phyloP scores from a whole-genome alignment of 331 rosid species.

The Cydonia oblonga region DNA sequence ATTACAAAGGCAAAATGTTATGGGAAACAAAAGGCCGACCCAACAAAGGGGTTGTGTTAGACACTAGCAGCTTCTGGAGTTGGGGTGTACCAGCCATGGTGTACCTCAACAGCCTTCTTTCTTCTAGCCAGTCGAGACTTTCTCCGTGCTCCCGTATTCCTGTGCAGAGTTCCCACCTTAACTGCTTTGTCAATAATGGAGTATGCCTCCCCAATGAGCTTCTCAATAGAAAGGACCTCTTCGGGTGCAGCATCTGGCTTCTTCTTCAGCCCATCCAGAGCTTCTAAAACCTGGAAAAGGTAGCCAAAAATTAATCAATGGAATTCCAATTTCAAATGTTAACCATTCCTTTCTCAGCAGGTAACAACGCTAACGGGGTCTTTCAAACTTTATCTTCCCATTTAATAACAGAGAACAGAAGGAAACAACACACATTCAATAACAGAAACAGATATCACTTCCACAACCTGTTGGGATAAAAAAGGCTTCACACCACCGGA shows the following conservation, averaged over 20 bases:
- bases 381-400: neutral
- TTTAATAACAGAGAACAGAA: neutral
- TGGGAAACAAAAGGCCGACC: neutral
- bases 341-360: no score
- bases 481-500: neutral
- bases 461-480: neutral
- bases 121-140: slow-evolving; percentile 89
- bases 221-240: slow-evolving; percentile 66
- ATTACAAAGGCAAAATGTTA: neutral
- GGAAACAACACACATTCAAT: neutral
- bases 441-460: neutral
- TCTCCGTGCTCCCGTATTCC: slow-evolving; percentile 80
- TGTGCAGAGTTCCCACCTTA: slow-evolving; percentile 79
- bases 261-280: slow-evolving; percentile 66
- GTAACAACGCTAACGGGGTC: neutral
- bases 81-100: slow-evolving; percentile 91
- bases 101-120: slow-evolving; percentile 87
- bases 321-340: neutral
- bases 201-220: slow-evolving; percentile 86
- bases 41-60: slow-evolving; percentile 18
- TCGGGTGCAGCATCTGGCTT: slow-evolving; percentile 64
- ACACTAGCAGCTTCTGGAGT: slow-evolving; percentile 25
- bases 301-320: neutral
- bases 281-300: slow-evolving; percentile 67
- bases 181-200: slow-evolving; percentile 89